Evolutionary conservation across 1,139 yeast genomes (phyloP), one percentile per base, ranked within the genome.

Genomic region (Saccharomycopsis hybrid): DNA sequence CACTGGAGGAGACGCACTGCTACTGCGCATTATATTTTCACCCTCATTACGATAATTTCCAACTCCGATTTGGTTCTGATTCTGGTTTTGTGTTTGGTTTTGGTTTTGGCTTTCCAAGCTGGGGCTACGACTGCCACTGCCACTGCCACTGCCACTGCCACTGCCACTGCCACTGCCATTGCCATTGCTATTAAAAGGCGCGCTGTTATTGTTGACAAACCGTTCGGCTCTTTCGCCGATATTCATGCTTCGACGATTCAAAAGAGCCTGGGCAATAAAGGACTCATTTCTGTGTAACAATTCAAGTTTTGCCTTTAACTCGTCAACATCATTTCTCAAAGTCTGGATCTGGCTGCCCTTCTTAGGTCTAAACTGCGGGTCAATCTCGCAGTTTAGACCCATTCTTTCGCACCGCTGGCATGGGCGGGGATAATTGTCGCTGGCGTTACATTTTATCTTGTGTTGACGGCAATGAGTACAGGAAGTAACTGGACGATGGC

Each of bases 381-480:
- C 96, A 36, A 90, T 86, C 59, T 85, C 90, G 69, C 97, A 90
- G 54, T 76, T 77, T 41, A 89, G 71, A 2, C 80, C 82, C 86
- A 85, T 84, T 60, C 84, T 73, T 46, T 80, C 83, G 65, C 97
- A 90, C 53, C 96, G 68, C 33, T 83, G 77, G 64, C 97, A 90
- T 0, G 96, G 87, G 11, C 73, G 72, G 1, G 97, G 97, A 58
- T 77, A 85, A 55, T 83, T 80, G 29, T 85, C 92, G 2, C 87
- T 77, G 0, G 97, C 97, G 62, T 90, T 87, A 67, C 97, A 90
- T 61, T 85, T 85, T 66, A 89, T 88, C 66, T 90, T 90, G 63
- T 89, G 97, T 63, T 90, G 97, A 49, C 97, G 80, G 63, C 97
- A 90, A 61, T 88, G 94, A 0, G 96, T 86, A 62, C 97, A 90